Evolutionary conservation across 257 asterid genomes (phyloP).

Genomic region (Capsicum baccatum): DNA sequence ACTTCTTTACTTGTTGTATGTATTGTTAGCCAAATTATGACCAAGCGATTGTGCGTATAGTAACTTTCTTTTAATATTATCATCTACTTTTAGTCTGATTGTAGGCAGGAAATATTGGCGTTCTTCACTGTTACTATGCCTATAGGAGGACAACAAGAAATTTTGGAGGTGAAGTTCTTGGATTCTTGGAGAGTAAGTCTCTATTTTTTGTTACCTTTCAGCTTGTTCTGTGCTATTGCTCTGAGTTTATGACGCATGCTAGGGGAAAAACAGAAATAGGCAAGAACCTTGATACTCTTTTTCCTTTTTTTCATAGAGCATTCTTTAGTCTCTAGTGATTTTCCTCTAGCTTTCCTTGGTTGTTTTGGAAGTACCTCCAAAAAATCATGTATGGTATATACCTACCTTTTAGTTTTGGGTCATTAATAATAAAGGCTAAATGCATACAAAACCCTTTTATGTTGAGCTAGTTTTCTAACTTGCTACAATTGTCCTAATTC

Average conservation of each 20-base stretch:
- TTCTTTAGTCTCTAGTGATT: no score
- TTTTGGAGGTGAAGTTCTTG: conserved; percentile 45
- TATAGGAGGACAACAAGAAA: conserved; percentile 39
- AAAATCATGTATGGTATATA: no score
- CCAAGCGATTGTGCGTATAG: not conserved
- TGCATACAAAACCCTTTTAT: not conserved
- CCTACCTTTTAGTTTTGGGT: no score
- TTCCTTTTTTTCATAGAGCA: no score
- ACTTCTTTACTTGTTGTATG: not conserved
- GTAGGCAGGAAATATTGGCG: conserved; percentile 38
- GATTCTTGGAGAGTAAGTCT: conserved; percentile 42
- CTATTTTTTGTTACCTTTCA: not conserved
- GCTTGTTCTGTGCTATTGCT: not conserved
- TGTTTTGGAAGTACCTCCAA: no score
- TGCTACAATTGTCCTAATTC: not conserved
- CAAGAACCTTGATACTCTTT: no score
- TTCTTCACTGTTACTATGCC: conserved; percentile 44
- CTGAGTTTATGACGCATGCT: not conserved
- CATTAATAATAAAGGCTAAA: no score
- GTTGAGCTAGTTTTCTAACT: not conserved
- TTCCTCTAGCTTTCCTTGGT: no score
- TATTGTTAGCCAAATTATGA: not conserved
- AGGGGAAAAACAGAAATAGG: not conserved
- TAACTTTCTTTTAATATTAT: not conserved
- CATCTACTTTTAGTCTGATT: not conserved